A percentile compares a stretch with the other conserved stretches of the same genome.
Evolutionary conservation across 345 rosid genomes (phyloP).

Genomic region (Dipteronia dyeriana): DNA sequence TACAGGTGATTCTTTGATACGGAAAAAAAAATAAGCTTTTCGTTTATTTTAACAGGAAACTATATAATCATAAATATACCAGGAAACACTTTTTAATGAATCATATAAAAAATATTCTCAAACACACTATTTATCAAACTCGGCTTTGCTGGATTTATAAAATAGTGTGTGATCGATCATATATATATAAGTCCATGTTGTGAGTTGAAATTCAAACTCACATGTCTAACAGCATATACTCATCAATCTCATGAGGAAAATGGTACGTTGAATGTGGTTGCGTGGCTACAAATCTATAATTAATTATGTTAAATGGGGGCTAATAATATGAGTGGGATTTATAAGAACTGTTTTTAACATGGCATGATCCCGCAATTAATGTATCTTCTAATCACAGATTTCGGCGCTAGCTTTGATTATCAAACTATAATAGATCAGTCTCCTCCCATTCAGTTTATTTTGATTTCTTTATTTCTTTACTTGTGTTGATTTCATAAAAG

Average conservation of each 20-base stretch:
- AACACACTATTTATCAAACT: not conserved
- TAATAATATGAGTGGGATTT: not conserved
- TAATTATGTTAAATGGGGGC: not conserved
- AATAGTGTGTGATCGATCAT: no score
- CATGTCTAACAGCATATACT: constrained; percentile 21
- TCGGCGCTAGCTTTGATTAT: not conserved
- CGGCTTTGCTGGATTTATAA: no score
- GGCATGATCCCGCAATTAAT: constrained; percentile 16
- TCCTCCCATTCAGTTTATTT: not conserved
- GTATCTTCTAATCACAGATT: not conserved
- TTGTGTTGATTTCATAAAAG: not conserved
- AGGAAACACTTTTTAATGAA: not conserved
- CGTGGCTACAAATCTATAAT: not conserved
- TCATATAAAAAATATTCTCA: not conserved
- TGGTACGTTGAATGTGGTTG: constrained; percentile 15
- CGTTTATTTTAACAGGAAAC: no score
- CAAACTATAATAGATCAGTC: not conserved
- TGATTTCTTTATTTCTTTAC: not conserved
- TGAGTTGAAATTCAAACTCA: constrained; percentile 22
- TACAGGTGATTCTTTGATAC: no score
- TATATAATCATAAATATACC: no score
- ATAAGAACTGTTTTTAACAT: not conserved
- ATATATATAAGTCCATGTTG: not conserved
- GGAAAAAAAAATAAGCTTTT: no score
- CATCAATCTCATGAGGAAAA: not conserved